A percentile compares a stretch with the other conserved stretches of the same genome.
Conservation (phyloP, 2,329 filamentous ascomycete genomes). For the Neonectria punicea region DNA sequence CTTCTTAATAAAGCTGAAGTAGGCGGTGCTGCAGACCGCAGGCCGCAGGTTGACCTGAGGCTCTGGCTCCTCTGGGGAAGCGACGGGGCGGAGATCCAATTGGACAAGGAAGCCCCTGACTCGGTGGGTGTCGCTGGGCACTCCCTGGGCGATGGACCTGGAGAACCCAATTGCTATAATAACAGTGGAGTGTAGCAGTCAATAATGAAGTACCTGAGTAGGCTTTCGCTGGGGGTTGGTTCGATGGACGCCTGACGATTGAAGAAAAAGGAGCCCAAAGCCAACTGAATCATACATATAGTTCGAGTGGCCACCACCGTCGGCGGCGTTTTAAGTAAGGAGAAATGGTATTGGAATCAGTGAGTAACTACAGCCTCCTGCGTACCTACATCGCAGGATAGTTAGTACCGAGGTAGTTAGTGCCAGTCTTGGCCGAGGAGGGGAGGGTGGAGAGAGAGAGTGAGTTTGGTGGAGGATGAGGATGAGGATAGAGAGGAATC, state of each 20-base stretch:
- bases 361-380: too few species aligned
- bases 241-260: conserved; percentile 5
- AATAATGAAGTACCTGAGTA: background rate
- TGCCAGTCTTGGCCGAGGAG: conserved; percentile 10
- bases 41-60: conserved; percentile 43
- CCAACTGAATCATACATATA: background rate
- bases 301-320: background rate
- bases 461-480: background rate
- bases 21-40: conserved; percentile 30
- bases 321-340: conserved; percentile 6
- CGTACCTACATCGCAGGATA: background rate
- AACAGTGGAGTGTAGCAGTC: too few species aligned
- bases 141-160: conserved; percentile 14
- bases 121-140: conserved; percentile 11
- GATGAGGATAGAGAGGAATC: background rate
- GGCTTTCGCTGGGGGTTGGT: conserved; percentile 3
- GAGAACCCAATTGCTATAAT: background rate
- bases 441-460: background rate
- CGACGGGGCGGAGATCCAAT: conserved; percentile 21
- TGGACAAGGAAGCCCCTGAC: conserved; percentile 15
- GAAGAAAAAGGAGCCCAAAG: conserved; percentile 7
- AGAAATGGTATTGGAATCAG: background rate
- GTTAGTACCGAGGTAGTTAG: background rate
- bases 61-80: conserved; percentile 29
- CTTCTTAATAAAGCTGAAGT: conserved; percentile 14